phyloP scores from a whole-genome alignment of 495 filamentous ascomycete species.

The Annulohypoxylon maeteangense region DNA sequence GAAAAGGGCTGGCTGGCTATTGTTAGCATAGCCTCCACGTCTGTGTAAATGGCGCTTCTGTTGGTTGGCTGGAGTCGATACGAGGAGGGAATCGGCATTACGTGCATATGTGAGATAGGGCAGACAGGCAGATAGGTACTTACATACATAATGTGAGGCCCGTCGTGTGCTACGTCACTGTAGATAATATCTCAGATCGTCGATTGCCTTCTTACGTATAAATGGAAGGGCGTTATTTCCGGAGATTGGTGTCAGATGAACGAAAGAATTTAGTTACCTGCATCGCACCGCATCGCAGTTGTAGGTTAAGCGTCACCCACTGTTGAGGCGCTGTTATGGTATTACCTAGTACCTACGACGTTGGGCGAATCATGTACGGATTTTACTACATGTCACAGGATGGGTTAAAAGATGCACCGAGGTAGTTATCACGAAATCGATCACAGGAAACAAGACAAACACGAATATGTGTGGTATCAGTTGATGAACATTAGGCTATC shows the following conservation, averaged over 20 bases:
- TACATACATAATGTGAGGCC: background rate
- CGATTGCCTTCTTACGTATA: background rate
- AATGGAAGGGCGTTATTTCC: background rate
- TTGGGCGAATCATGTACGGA: background rate
- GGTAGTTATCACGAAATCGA: background rate
- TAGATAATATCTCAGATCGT: background rate
- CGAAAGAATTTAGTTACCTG: background rate
- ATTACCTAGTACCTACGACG: background rate
- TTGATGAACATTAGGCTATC: background rate
- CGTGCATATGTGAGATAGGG: background rate
- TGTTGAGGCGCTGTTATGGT: background rate
- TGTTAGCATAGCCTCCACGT: conserved; percentile 11
- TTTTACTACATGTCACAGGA: background rate
- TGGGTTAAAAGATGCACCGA: background rate
- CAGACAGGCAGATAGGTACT: background rate
- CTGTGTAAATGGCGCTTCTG: background rate
- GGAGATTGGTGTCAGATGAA: background rate
- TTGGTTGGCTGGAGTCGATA: background rate
- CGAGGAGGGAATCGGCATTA: background rate
- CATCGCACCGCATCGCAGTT: background rate
- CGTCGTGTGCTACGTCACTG: background rate
- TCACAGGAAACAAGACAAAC: background rate
- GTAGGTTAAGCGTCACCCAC: background rate
- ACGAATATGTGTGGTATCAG: background rate
- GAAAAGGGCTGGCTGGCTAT: background rate